Conservation (phyloP, 2,329 filamentous ascomycete species). For the Lecanicillium sp. region DNA sequence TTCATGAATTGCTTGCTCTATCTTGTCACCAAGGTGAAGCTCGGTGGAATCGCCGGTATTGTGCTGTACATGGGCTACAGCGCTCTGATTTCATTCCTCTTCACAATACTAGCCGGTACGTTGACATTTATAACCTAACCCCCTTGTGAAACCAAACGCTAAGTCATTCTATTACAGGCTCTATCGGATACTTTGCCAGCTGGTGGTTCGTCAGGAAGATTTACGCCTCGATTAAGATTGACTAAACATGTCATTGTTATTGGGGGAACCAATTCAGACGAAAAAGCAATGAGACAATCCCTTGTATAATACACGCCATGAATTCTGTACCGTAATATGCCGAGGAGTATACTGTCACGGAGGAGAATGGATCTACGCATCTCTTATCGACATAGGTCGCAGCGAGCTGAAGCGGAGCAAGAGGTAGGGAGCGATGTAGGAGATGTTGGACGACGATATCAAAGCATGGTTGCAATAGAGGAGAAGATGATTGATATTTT, state of each 20-base stretch:
- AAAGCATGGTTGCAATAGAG: no score
- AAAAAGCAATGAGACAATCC: not conserved
- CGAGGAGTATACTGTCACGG: no score
- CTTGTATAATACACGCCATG: not conserved
- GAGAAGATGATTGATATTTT: no score
- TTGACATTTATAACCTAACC: conserved; percentile 14
- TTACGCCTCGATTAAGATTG: conserved; percentile 96
- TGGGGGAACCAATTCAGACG: not conserved
- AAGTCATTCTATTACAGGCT: conserved; percentile 45
- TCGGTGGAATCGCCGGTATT: conserved; percentile 75
- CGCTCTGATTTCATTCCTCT: conserved; percentile 76
- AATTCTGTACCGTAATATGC: no score
- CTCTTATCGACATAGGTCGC: no score
- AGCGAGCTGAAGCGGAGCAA: no score
- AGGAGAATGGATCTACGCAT: no score
- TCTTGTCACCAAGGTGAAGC: conserved; percentile 79
- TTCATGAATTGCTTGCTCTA: conserved; percentile 88
- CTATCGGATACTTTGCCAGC: conserved; percentile 91
- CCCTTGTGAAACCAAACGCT: conserved; percentile 10
- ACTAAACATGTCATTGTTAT: conserved; percentile 41
- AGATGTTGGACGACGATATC: no score
- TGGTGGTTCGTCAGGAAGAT: conserved; percentile 94
- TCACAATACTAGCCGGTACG: conserved; percentile 91
- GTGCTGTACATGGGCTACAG: conserved; percentile 94
- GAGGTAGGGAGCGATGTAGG: no score